phyloP scores from a whole-genome alignment of 139 green algal genomes.

The Tetradesmus lagerheimii region DNA sequence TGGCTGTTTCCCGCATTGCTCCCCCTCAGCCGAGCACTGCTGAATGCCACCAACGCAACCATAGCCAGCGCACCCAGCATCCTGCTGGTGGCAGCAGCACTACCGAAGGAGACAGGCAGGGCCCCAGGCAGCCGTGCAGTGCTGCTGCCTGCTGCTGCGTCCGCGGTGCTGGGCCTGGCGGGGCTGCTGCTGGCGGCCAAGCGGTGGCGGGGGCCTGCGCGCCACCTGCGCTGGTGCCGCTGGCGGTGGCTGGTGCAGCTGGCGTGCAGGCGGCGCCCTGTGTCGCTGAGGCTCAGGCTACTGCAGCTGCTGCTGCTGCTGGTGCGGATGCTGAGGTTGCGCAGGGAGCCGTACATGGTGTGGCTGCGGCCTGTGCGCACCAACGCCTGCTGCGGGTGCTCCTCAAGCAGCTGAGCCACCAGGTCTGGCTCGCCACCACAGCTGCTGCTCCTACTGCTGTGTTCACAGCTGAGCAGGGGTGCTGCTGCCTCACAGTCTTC shows the following conservation, averaged over 20 bases:
- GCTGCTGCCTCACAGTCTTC: background rate
- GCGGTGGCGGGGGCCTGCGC: background rate
- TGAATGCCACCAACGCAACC: background rate
- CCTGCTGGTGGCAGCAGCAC: background rate
- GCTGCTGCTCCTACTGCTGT: background rate
- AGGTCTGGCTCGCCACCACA: constrained; percentile 3
- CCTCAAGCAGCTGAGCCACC: background rate
- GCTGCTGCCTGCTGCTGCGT: background rate
- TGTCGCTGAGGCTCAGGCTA: constrained; percentile 31
- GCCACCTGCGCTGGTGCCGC: background rate
- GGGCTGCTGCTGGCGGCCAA: background rate
- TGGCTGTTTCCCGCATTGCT: background rate
- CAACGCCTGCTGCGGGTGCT: background rate
- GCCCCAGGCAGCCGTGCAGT: background rate
- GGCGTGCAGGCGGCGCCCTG: background rate
- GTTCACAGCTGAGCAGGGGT: background rate
- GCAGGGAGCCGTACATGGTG: constrained; percentile 13
- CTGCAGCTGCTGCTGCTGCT: constrained; percentile 27
- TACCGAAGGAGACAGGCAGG: background rate
- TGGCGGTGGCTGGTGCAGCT: background rate
- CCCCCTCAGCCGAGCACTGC: background rate
- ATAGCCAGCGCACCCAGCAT: background rate
- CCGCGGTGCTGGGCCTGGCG: background rate
- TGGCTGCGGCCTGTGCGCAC: background rate
- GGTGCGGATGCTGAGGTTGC: constrained; percentile 13